Conservation (phyloP, 805 yeast genomes). For the Cyberlindnera mycetangii region DNA sequence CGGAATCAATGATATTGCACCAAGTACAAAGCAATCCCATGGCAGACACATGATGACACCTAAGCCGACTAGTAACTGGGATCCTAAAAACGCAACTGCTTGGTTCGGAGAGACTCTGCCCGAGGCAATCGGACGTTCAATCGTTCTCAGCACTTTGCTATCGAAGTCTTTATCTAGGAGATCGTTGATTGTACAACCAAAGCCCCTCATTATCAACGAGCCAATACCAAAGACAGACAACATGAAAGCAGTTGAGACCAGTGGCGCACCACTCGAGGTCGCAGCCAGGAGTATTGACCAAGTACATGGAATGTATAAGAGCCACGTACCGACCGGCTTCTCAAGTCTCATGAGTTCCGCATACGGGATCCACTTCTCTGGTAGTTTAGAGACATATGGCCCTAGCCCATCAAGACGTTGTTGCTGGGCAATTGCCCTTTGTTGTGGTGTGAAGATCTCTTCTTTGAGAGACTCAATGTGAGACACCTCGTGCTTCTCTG, state of each 20-base stretch:
- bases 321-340: slow-evolving; percentile 93
- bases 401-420: slow-evolving; percentile 39
- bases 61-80: slow-evolving; percentile 71
- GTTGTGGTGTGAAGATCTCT: slow-evolving; percentile 19
- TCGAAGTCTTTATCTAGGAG: slow-evolving; percentile 82
- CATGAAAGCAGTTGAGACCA: slow-evolving; percentile 57
- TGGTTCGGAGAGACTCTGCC: slow-evolving; percentile 70
- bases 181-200: slow-evolving; percentile 96
- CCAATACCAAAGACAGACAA: slow-evolving; percentile 78
- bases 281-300: slow-evolving; percentile 96
- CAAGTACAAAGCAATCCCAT: slow-evolving; percentile 73
- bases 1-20: slow-evolving; percentile 74
- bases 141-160: slow-evolving; percentile 80
- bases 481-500: too few species aligned
- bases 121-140: slow-evolving; percentile 89
- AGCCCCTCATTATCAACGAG: slow-evolving; percentile 90
- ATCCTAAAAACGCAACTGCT: slow-evolving; percentile 69
- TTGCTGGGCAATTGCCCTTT: slow-evolving; percentile 37
- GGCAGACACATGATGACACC: slow-evolving; percentile 74
- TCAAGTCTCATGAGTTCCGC: slow-evolving; percentile 90
- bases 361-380: slow-evolving; percentile 77
- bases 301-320: slow-evolving; percentile 77
- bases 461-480: too few species aligned
- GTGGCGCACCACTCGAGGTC: slow-evolving; percentile 63
- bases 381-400: slow-evolving; percentile 57